Percentiles rank a stretch among this genome's conserved stretches.
Evolutionary conservation across 768 basidiomycete species (phyloP).

Genomic region (Ephemerocybe angulata): DNA sequence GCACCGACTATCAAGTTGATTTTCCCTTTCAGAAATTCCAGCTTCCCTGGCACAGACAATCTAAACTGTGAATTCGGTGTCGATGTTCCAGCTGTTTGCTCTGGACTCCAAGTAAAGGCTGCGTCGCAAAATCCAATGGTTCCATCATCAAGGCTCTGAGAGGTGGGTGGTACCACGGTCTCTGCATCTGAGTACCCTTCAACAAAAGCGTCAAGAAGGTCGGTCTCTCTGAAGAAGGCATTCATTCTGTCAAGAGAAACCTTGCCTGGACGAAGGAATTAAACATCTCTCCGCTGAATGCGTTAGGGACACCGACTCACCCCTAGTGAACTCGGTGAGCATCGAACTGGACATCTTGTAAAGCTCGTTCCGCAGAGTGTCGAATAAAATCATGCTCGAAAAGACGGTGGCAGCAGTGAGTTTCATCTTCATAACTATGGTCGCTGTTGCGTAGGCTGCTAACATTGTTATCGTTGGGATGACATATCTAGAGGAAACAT

Average conservation of each 20-base stretch:
- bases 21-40: constrained; percentile 49
- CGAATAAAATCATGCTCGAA: constrained; percentile 56
- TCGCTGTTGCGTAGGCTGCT: constrained; percentile 59
- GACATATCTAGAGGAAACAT: constrained; percentile 33
- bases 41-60: constrained; percentile 49
- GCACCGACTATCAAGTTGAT: constrained; percentile 61
- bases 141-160: constrained; percentile 11
- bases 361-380: constrained; percentile 45
- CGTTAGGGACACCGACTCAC: neutral
- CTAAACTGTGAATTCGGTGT: constrained; percentile 29
- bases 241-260: constrained; percentile 57
- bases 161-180: constrained; percentile 6
- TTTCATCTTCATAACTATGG: constrained; percentile 24
- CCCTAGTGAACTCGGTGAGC: constrained; percentile 9
- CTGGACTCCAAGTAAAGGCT: constrained; percentile 52
- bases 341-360: constrained; percentile 22
- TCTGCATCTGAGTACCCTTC: neutral
- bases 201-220: constrained; percentile 33
- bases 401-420: constrained; percentile 38
- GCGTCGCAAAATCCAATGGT: constrained; percentile 51
- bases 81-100: constrained; percentile 30
- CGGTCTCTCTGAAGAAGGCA: constrained; percentile 24
- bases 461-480: constrained; percentile 69
- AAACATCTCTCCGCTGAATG: neutral
- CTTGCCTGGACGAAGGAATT: constrained; percentile 33